These are phyloP conservation scores for Halteria grandinella DNA, from an alignment of 73 alveolate species.

Conservation along the genomic window DNA sequence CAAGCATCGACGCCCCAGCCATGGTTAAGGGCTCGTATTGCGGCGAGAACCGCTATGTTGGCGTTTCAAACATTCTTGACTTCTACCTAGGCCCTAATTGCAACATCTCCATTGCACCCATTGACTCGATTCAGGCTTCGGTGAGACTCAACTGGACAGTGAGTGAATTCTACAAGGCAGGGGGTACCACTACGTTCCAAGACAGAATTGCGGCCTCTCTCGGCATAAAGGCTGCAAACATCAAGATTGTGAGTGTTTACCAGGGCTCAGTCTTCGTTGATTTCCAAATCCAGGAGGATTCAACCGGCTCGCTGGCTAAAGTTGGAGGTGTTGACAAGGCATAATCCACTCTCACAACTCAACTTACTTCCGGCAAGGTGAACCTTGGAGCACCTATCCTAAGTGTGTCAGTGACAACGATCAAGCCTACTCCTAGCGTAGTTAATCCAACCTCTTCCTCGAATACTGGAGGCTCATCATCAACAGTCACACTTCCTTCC, in stretches of 20 bases:
- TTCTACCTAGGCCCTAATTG: constrained; percentile 47
- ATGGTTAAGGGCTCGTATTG: constrained; percentile 26
- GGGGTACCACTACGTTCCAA: constrained; percentile 48
- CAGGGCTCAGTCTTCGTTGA: constrained; percentile 62
- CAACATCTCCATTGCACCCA: constrained; percentile 5
- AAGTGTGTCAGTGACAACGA: too few relatives aligned
- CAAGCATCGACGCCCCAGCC: neutral
- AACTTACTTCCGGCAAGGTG: neutral
- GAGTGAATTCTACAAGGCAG: constrained; percentile 50
- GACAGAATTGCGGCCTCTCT: constrained; percentile 63
- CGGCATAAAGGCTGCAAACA: constrained; percentile 53
- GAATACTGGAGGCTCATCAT: too few relatives aligned
- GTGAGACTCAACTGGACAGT: constrained; percentile 56
- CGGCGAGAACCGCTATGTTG: constrained; percentile 52
- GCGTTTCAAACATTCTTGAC: constrained; percentile 37
- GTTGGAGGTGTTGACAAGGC: too few relatives aligned
- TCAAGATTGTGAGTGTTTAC: constrained; percentile 57
- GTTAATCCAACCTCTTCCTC: too few relatives aligned
- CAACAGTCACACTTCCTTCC: too few relatives aligned
- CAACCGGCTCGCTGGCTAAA: neutral
- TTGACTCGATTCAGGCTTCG: constrained; percentile 12
- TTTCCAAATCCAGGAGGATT: neutral
- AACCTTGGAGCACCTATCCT: constrained; percentile 50
- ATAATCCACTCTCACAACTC: neutral
- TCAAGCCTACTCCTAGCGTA: too few relatives aligned